Base-by-base conservation (phyloP, 169 alveolate genomes). In the Eimeria acervulina region DNA sequence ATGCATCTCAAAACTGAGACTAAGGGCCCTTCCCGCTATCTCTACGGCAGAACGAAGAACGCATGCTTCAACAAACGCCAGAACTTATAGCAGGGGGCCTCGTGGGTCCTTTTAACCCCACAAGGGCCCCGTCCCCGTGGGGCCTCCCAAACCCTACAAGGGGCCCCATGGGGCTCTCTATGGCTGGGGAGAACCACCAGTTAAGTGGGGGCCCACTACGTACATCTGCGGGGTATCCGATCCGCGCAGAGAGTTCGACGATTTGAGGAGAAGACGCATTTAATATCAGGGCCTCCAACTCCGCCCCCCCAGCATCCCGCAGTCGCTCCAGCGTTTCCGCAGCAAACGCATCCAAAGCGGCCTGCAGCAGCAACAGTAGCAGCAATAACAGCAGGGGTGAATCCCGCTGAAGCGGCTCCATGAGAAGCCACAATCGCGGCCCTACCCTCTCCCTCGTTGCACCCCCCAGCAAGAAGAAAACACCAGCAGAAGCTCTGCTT, bases 241-340 rank as follows among this genome's bases (percentile, higher is more conserved):
- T 66, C 10, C 91, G 91, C 2, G 91, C 74, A n/a, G 91, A 47
- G 12, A 83, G 74, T 15, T 83, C 91, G 33, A 83, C 91, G 19
- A 83, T 83, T 47, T 83, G 91, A 13, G 91, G 91, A 0, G 91
- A 83, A 19, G 91, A 51, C 10, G 91, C 76, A 31, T 83, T 83
- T 52, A 83, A 61, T 12, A 83, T 76, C 0, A 83, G 38, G 21
- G 91, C 91, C 91, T 83, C 91, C 63, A 83, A 47, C 47, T 83
- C 91, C 33, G 91, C 91, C 28, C 91, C 91, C 5, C 91, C 74
- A 15, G 91, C 91, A 52, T 83, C 91, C 47, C 52, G n/a, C 70
- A 83, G 74, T 13, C 52, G 21, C 47, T 83, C 91, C 55, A 83
- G 74, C 15, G 91, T 83, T 38, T 83, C 91, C 70, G 74, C 74